Conservation (phyloP, 2,329 filamentous ascomycete species). For the Zymoseptoria crescenta region DNA sequence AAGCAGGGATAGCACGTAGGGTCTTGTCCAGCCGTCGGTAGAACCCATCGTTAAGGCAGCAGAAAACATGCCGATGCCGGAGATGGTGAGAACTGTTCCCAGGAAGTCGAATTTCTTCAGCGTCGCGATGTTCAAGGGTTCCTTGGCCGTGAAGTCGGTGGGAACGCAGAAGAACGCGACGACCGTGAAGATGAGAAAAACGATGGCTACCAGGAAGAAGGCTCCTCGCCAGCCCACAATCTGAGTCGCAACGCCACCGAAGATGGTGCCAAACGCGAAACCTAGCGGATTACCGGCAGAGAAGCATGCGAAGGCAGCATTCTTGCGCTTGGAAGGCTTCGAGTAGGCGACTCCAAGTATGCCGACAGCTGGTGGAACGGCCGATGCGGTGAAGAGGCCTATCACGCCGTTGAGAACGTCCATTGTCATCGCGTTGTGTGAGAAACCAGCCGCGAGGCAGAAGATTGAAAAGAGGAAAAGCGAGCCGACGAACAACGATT, state of each 20-base stretch:
- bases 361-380: slow-evolving; percentile 57
- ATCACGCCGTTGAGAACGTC: slow-evolving; percentile 57
- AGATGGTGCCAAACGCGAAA: slow-evolving; percentile 51
- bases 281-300: slow-evolving; percentile 51
- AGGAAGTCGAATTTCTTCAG: slow-evolving; percentile 54
- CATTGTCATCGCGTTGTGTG: slow-evolving; percentile 50
- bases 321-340: slow-evolving; percentile 55
- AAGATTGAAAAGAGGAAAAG: slow-evolving; percentile 53
- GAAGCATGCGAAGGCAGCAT: slow-evolving; percentile 57
- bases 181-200: slow-evolving; percentile 53
- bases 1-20: slow-evolving; percentile 56
- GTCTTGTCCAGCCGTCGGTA: slow-evolving; percentile 56
- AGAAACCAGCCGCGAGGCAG: slow-evolving; percentile 52
- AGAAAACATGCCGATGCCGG: slow-evolving; percentile 59
- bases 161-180: slow-evolving; percentile 57
- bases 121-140: slow-evolving; percentile 38
- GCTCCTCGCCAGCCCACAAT: slow-evolving; percentile 57
- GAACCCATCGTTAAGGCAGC: slow-evolving; percentile 49
- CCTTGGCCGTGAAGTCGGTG: slow-evolving; percentile 42
- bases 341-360: slow-evolving; percentile 57
- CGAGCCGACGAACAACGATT: slow-evolving; percentile 51
- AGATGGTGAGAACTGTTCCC: slow-evolving; percentile 53
- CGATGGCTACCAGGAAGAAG: slow-evolving; percentile 55
- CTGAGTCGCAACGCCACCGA: slow-evolving; percentile 54
- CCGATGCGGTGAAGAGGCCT: slow-evolving; percentile 56